Evolutionary conservation across 1,284 basidiomycete species (phyloP), one percentile per base, ranked within the genome.

Genomic region (Kalmanozyma brasiliensis): DNA sequence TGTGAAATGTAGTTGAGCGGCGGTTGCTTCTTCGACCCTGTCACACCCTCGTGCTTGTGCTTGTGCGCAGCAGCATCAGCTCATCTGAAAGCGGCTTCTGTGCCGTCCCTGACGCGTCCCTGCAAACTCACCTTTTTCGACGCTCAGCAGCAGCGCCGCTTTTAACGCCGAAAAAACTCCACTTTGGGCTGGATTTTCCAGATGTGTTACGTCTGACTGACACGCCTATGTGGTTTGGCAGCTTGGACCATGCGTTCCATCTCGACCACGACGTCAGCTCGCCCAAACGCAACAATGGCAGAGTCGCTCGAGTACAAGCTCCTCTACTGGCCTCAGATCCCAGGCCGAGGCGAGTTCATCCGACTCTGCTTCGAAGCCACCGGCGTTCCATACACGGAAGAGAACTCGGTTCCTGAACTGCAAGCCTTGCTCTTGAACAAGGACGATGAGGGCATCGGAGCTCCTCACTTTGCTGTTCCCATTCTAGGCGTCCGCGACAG

Each of bases 291-390:
- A n/a, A 34, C 13, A 19, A 68, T 62, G 59, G 43, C 65, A 0
- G n/a, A 44, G n/a, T 13, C 19, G 11, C 52, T 58, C 33, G 46
- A 62, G 26, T 74, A 74, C 49, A 60, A 52, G 24, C 51, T 74
- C 22, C 55, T 47, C 40, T 74, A 74, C 74, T 81, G 79, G 78
- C 77, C 77, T 19, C 43, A 22, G 14, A 82, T 86, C 49, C 85
- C 85, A 1, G 85, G 85, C 0, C 83, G 86, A 33, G 86, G 84
- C 37, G 86, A 86, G 57, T 84, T 83, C 65, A 77, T 86, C 43
- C 84, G 85, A 5, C 84, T 86, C 44, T 83, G 83, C 20, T 83
- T 86, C 69, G 85, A 85, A 67, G 81, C 82, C 46, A 81, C 84
- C 16, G 82, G 82, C 2, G 74, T 81, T 16, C 68, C 78, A 10